Evolutionary conservation across 225 moss, liverwort and hornwort genomes (phyloP).

Genomic region (Asterella californica): DNA sequence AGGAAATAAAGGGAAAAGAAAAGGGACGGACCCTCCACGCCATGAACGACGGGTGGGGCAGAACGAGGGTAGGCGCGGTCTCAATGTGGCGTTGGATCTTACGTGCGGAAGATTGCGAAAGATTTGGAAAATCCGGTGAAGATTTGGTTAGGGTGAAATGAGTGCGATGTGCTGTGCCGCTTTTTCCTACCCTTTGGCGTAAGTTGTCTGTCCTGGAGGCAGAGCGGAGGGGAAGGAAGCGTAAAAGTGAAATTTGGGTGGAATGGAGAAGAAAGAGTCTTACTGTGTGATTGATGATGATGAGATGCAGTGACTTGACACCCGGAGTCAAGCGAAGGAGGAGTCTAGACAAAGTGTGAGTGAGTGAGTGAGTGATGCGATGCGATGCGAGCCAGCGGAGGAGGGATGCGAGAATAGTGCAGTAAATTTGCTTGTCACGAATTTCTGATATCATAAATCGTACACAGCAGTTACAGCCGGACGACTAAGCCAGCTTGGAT

Average conservation of each 20-base stretch:
- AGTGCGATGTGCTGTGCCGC: constrained; percentile 1
- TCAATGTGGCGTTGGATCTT: constrained; percentile 15
- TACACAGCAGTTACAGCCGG: neutral
- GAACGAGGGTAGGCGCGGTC: neutral
- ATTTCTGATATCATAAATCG: constrained; percentile 1
- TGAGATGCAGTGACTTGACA: too few relatives aligned
- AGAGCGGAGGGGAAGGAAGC: neutral
- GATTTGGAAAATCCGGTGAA: constrained; percentile 19
- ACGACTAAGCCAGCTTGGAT: constrained; percentile 5
- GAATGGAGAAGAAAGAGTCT: neutral
- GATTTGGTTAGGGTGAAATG: constrained; percentile 13
- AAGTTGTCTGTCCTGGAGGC: neutral
- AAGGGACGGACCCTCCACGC: neutral
- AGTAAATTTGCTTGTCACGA: neutral
- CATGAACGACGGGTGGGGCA: constrained; percentile 5
- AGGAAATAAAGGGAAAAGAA: neutral
- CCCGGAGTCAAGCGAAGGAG: too few relatives aligned
- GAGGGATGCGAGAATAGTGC: neutral
- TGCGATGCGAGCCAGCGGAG: neutral
- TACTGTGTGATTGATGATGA: neutral
- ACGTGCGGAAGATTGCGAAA: constrained; percentile 19
- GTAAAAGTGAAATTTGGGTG: neutral
- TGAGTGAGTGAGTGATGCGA: neutral
- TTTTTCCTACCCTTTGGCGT: neutral
- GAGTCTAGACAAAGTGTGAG: neutral